Evolutionary conservation across 306 rosid species (phyloP), one percentile per base, ranked within the genome.

Genomic region (Fragaria vesca): DNA sequence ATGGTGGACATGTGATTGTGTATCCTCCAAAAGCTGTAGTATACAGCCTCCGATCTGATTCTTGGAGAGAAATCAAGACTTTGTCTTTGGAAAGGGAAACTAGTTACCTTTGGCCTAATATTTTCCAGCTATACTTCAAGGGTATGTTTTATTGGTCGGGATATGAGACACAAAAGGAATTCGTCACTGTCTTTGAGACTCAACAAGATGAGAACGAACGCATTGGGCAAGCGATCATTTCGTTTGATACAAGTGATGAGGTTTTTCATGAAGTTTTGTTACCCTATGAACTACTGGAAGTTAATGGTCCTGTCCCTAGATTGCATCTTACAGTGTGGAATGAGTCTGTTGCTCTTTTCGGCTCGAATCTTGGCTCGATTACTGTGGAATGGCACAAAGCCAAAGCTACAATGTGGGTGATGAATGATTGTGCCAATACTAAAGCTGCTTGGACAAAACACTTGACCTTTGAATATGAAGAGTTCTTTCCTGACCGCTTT

Each of bases 31-130:
- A 4, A 57, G 55, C 21, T 3, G 54, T 12, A 46, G 54, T 73
- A 26, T 58, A 57, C 52, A 38, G n/a, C 40, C 4, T 58, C 38
- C 21, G 68, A 5, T n/a, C 40, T 57, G 20, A 58, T 13, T 74
- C 54, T 57, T 74, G 77, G 77, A 57, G 68, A 74, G 54, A 40
- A 16, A 8, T 74, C 50, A 74, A 57, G 6, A 24, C 52, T 42
- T 11, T 0, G n/a, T 42, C 72, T 42, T 42, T 68, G 5, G 52
- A 68, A 68, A 68, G 32, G 13, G 34, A 68, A 21, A 68, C 72
- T 34, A 28, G 10, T 1, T 12, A 28, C 11, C 42, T 62, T 1
- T 62, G 68, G 42, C 68, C 68, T 3, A 8, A 12, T 1, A 4
- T 0, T 0, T 62, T 62, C 4, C 42, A 47, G 43, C 10, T 71